Evolutionary conservation across 225 moss, liverwort and hornwort genomes (phyloP).

Genomic region (Antitrichia curtipendula): DNA sequence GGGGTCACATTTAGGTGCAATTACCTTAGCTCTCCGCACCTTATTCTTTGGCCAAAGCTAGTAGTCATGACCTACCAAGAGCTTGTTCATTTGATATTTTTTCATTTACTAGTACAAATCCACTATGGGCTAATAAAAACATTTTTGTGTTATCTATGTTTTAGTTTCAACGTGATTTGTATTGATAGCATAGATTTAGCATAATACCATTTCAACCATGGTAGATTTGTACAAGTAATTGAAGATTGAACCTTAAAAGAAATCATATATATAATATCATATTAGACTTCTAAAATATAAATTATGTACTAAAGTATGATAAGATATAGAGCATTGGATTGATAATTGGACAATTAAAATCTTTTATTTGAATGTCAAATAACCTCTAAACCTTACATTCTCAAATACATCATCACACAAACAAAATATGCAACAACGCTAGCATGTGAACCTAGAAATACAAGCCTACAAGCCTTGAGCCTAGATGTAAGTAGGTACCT

Average conservation of each 20-base stretch:
- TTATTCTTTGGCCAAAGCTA: neutral
- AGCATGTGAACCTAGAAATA: no score
- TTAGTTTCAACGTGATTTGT: neutral
- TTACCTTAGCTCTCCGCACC: fast-evolving
- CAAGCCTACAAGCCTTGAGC: no score
- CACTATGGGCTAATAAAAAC: no score
- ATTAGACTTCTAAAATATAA: neutral
- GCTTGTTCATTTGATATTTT: neutral
- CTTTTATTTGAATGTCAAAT: neutral
- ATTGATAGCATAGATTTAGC: fast-evolving
- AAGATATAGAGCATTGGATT: neutral
- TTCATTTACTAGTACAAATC: neutral
- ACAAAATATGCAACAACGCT: neutral
- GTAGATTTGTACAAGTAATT: neutral
- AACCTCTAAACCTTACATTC: neutral
- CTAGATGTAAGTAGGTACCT: no score
- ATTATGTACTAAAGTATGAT: neutral
- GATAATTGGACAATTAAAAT: neutral
- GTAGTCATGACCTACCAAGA: fast-evolving
- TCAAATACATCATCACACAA: neutral
- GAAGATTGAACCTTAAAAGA: neutral
- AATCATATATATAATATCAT: fast-evolving
- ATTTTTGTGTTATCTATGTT: neutral
- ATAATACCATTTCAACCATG: fast-evolving
- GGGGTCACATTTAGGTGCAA: fast-evolving